Conservation (phyloP, 208 protist genomes). For the Acanthamoeba sp. region DNA sequence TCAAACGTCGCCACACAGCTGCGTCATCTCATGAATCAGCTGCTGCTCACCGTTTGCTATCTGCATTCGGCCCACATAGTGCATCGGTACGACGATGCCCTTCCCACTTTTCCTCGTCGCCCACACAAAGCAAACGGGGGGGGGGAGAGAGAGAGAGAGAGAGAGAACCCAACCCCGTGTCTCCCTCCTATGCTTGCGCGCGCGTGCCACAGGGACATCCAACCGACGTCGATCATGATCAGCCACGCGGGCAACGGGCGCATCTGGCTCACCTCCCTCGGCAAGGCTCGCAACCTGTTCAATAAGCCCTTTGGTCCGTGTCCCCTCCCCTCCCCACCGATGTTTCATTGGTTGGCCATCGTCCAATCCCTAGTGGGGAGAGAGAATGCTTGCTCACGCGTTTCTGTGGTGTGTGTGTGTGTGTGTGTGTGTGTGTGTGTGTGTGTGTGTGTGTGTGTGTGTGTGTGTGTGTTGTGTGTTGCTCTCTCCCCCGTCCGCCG, state of each 20-base stretch:
- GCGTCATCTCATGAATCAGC: slow-evolving; percentile 18
- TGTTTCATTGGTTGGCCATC: background rate
- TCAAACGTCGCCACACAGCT: background rate
- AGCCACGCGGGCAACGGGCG: slow-evolving; percentile 13
- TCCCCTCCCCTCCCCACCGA: background rate
- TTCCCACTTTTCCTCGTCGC: background rate
- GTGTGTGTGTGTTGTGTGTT: background rate
- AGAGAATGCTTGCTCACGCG: too few relatives aligned
- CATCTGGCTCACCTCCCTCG: slow-evolving; percentile 36
- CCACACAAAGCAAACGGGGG: too few relatives aligned
- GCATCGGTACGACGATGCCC: background rate
- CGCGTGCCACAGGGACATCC: background rate
- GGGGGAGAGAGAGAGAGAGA: too few relatives aligned
- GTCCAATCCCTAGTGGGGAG: background rate
- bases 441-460: too few relatives aligned
- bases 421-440: too few relatives aligned
- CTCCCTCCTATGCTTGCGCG: background rate
- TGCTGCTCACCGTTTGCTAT: slow-evolving; percentile 49
- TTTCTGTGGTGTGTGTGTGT: too few relatives aligned
- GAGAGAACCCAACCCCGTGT: background rate
- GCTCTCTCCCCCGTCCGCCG: too few relatives aligned
- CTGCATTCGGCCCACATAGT: slow-evolving; percentile 59
- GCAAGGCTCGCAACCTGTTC: slow-evolving; percentile 17
- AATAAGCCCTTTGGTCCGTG: slow-evolving; percentile 39
- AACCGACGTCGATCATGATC: slow-evolving; percentile 39